Evolutionary conservation across 768 basidiomycete genomes (phyloP), one percentile per base, ranked within the genome.

Genomic region (Lentinula aciculospora): DNA sequence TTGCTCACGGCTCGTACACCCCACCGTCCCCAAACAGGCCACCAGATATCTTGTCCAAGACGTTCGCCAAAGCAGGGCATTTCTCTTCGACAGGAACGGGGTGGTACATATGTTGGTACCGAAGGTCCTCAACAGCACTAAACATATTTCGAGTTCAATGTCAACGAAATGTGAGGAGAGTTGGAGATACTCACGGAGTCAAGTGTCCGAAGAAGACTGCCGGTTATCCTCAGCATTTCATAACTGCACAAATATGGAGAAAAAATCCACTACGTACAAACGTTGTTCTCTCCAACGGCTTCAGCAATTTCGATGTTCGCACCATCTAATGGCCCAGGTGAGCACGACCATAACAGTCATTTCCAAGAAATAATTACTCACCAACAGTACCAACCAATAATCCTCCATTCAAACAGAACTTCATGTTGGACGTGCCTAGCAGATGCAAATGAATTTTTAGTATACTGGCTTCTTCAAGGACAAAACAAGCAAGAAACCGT

Each of bases 251-350:
- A 36, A 7, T 0, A 27, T 13, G 9, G 59, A 58, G 48, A 62
- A 58, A n/a, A n/a, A n/a, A n/a, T n/a, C n/a, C n/a, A n/a, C 34
- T 69, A 89, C 85, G 78, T 69, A 90, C 91, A 94, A 65, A 94
- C 93, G 69, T 96, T 92, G 65, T 81, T 85, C 67, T 94, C 92
- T 29, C 95, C 96, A 47, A 94, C 88, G 69, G 97, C 94, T 66
- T 98, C 93, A 3, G 92, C 94, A 62, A 98, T 98, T 75, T 98
- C 95, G 59, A 94, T 93, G 66, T 93, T 95, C 19, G 96, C 96
- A 56, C 96, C 96, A 72, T 99, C 93, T 74, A 69, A 6, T 58
- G 10, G 15, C 9, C 23, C n/a, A n/a, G 7, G 40, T 37, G 37
- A 28, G 44, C 57, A 46, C 36, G 39, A 13, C 21, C 32, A 51